A percentile compares a stretch with the other conserved stretches of the same genome.
Conservation (phyloP, 192 early-diverging fungal genomes). For the Umbelopsis isabellina region DNA sequence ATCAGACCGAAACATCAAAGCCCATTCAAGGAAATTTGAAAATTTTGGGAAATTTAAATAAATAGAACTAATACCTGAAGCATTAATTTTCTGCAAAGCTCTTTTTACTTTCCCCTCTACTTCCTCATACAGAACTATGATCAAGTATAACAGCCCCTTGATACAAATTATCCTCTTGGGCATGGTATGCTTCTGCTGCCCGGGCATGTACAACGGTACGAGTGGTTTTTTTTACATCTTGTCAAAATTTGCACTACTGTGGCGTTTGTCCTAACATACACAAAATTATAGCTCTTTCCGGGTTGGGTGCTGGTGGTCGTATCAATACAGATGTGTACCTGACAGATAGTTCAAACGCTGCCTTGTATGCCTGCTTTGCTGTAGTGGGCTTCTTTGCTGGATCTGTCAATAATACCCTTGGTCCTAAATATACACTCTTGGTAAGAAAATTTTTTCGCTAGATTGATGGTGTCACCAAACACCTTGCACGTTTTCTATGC, state of each 20-base stretch:
- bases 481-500: background rate
- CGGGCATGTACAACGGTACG: constrained; percentile 74
- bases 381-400: constrained; percentile 43
- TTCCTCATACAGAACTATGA: background rate
- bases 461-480: background rate
- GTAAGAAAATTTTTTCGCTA: constrained; percentile 12
- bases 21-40: background rate
- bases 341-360: constrained; percentile 31
- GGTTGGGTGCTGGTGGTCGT: constrained; percentile 40
- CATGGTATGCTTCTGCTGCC: constrained; percentile 77
- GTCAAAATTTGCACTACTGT: constrained; percentile 57
- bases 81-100: constrained; percentile 55
- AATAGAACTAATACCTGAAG: constrained; percentile 5
- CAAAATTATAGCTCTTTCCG: constrained; percentile 50
- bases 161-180: constrained; percentile 73
- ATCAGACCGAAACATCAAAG: constrained; percentile 53
- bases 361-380: constrained; percentile 36
- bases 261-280: constrained; percentile 76
- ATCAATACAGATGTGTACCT: constrained; percentile 37
- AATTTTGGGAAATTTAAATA: constrained; percentile 18
- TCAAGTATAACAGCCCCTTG: constrained; percentile 54
- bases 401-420: constrained; percentile 35
- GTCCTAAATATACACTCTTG: constrained; percentile 26
- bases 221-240: background rate
- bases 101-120: background rate